Conservation (phyloP, 208 protist genomes). For the Crithidia fasciculata region DNA sequence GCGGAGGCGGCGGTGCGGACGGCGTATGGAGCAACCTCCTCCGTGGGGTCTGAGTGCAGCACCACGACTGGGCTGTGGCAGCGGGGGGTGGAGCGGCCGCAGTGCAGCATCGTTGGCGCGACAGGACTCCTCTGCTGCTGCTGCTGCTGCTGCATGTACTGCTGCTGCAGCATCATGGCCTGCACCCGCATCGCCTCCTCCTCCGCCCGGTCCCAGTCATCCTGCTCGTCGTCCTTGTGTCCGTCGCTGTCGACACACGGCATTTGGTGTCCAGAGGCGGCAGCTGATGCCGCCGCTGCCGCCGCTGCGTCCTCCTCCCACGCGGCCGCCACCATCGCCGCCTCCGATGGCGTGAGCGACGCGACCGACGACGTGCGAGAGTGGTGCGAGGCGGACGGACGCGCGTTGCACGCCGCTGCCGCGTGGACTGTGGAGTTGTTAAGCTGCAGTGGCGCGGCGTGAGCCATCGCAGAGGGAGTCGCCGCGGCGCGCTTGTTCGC, state of each 20-base stretch:
- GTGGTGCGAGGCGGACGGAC: not conserved
- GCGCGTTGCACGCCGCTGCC: not conserved
- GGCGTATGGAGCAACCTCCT: not conserved
- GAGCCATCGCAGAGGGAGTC: too few species aligned
- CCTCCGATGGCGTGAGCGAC: constrained; percentile 9
- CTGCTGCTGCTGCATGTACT: constrained; percentile 7
- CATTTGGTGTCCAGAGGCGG: not conserved
- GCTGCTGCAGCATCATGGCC: not conserved
- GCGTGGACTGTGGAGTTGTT: too few species aligned
- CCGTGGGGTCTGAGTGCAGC: not conserved
- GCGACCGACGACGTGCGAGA: not conserved
- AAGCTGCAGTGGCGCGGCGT: too few species aligned
- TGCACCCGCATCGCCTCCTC: constrained; percentile 2
- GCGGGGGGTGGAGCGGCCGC: not conserved
- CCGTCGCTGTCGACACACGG: not conserved
- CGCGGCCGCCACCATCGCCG: constrained; percentile 1
- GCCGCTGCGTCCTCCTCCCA: constrained; percentile 14
- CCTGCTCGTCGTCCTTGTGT: not conserved
- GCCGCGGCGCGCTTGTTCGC: not conserved
- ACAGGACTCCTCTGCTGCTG: not conserved
- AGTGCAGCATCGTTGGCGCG: constrained; percentile 2
- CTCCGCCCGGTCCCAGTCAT: constrained; percentile 9
- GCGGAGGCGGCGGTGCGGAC: constrained; percentile 15
- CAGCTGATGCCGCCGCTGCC: not conserved
- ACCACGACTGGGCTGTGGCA: not conserved